Evolutionary conservation across 1,284 basidiomycete species (phyloP), one percentile per base, ranked within the genome.

Genomic region (Fomitopsis palustris): DNA sequence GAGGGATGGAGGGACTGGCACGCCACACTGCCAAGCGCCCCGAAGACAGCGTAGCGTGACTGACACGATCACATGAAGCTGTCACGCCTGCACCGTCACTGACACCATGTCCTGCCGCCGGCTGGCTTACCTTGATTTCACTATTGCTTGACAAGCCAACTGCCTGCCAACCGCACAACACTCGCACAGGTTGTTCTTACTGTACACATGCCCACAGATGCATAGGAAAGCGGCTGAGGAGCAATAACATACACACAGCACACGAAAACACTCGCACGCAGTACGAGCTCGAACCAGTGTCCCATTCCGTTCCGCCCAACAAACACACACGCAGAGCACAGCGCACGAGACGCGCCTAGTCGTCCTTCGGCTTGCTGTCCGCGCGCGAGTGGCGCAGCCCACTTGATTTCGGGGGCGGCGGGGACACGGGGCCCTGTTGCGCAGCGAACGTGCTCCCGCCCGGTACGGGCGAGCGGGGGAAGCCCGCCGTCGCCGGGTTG

Each of bases 301-400:
- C 49, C 49, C 49, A 33, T 19, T 5, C 14, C n/a, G 9, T 35
- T 21, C 31, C 31, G n/a, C 45, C 14, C 25, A 14, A 25, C 21
- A 25, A 7, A 29, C 7, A 10, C 31, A 35, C 8, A 17, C 25
- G 17, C 8, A 10, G 16, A 33, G 29, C 5, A 7, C 45, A 21
- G 19, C 7, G 14, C 45, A 8, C 39, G 5, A 29, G n/a, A 19
- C 29, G 23, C 3, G 17, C 14, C 72, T 66, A 81, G 69, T 82
- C 80, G 60, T 76, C 78, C 72, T 82, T 82, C 42, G 60, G 55
- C 63, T 66, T 54, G 47, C 55, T 55, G 21, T 62, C 49, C 66
- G 67, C 25, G 61, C 63, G 35, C 64, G 65, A 52, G 55, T 65
- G 61, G 42, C 65, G 52, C 38, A 61, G 21, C 51, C 64, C 64